Evolutionary conservation across 2,329 filamentous ascomycete genomes (phyloP).

Genomic region (Ceratocystis lukuohia): DNA sequence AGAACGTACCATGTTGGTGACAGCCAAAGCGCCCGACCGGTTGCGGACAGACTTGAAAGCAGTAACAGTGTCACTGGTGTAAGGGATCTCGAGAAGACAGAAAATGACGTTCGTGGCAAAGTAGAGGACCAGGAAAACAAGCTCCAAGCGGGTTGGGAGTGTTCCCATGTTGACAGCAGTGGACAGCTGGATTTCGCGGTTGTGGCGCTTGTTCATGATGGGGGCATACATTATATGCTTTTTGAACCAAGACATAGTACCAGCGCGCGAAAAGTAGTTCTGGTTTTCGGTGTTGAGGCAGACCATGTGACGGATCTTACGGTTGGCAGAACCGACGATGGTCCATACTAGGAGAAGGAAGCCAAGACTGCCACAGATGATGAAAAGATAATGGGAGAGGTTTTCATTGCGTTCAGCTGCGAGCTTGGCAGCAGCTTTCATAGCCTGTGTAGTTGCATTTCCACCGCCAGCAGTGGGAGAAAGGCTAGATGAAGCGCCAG

Average conservation of each 20-base stretch:
- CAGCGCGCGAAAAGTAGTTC: conserved; percentile 48
- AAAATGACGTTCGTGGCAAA: conserved; percentile 50
- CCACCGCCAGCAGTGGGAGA: conserved; percentile 18
- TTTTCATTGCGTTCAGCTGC: conserved; percentile 36
- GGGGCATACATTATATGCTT: conserved; percentile 42
- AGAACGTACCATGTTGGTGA: conserved; percentile 65
- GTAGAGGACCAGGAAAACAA: conserved; percentile 43
- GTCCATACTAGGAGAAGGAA: conserved; percentile 54
- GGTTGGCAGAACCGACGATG: conserved; percentile 43
- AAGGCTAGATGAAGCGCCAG: conserved; percentile 6
- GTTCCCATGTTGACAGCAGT: conserved; percentile 47
- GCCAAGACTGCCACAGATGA: conserved; percentile 51
- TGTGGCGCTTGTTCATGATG: conserved; percentile 51
- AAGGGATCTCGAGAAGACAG: conserved; percentile 55
- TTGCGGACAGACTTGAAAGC: conserved; percentile 55
- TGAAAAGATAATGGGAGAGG: conserved; percentile 47
- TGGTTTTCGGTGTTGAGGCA: conserved; percentile 70
- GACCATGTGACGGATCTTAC: conserved; percentile 58
- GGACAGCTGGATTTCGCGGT: conserved; percentile 51
- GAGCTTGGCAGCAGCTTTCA: conserved; percentile 23
- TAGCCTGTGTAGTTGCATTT: conserved; percentile 16
- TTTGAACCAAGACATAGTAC: conserved; percentile 19
- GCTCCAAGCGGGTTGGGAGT: conserved; percentile 51
- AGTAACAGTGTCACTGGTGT: conserved; percentile 32
- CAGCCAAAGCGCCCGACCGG: conserved; percentile 67